Evolutionary conservation across 75 land plant species (phyloP).

Genomic region (Pinus albicaulis): DNA sequence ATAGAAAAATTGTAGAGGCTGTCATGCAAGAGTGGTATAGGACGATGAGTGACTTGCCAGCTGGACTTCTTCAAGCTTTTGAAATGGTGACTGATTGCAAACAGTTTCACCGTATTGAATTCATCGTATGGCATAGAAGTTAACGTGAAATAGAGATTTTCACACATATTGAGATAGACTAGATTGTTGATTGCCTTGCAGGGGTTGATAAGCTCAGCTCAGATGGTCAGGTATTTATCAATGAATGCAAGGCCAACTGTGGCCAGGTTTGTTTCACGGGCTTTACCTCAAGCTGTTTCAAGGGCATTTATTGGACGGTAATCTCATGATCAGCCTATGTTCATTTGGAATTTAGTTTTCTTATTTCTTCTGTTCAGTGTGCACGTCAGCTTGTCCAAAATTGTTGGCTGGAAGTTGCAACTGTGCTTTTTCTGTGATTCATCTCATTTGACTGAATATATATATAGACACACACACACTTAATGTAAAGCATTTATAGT

Average conservation of each 20-base stretch:
- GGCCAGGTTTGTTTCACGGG: conserved; percentile 55
- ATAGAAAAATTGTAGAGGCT: conserved; percentile 88
- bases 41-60: conserved; percentile 86
- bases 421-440: too few species aligned
- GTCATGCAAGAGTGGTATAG: conserved; percentile 90
- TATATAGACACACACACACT: too few species aligned
- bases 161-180: not conserved
- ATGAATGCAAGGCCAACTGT: conserved; percentile 87
- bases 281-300: conserved; percentile 66
- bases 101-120: not conserved
- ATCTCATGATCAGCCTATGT: not conserved
- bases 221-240: conserved; percentile 79
- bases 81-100: conserved; percentile 56
- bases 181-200: conserved; percentile 13
- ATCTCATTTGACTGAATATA: too few species aligned
- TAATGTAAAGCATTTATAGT: too few species aligned
- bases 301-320: conserved; percentile 95
- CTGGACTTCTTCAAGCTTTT: conserved; percentile 90
- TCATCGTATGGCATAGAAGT: not conserved
- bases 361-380: not conserved
- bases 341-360: conserved; percentile 2
- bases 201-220: conserved; percentile 95
- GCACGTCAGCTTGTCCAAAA: too few species aligned
- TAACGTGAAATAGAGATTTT: not conserved
- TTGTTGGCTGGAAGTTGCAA: too few species aligned